These are phyloP conservation scores for Microdochium nivale DNA, from an alignment of 2,329 filamentous ascomycete genomes.

Conservation along the genomic window DNA sequence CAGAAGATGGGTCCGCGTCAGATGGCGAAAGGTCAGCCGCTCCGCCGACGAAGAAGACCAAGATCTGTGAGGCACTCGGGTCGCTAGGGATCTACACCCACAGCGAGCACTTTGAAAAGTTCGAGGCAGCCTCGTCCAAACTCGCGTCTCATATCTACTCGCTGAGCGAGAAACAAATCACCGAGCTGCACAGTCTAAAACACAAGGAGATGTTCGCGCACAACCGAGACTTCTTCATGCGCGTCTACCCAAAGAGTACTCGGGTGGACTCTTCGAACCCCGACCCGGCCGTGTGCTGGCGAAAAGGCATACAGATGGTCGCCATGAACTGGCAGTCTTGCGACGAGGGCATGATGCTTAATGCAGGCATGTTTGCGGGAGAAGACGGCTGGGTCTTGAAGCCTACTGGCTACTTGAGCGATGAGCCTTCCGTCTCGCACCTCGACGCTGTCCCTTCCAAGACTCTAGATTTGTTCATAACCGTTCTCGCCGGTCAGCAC, in stretches of 20 bases:
- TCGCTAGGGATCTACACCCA: constrained; percentile 78
- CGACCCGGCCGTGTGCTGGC: constrained; percentile 86
- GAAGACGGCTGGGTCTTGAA: constrained; percentile 81
- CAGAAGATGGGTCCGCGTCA: constrained; percentile 29
- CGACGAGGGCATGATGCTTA: constrained; percentile 91
- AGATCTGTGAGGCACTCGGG: constrained; percentile 65
- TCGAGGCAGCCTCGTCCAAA: constrained; percentile 55
- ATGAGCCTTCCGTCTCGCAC: constrained; percentile 28
- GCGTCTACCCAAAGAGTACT: constrained; percentile 76
- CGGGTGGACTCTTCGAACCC: constrained; percentile 89
- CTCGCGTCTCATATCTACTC: constrained; percentile 71
- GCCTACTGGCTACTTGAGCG: constrained; percentile 61
- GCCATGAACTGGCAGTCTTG: constrained; percentile 96
- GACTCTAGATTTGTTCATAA: constrained; percentile 60
- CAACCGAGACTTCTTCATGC: constrained; percentile 82
- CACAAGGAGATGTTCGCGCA: constrained; percentile 74
- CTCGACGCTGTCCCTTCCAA: constrained; percentile 37
- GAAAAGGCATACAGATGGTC: constrained; percentile 92
- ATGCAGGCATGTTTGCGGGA: constrained; percentile 92
- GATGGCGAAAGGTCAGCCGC: constrained; percentile 30
- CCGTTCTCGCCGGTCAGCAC: constrained; percentile 67
- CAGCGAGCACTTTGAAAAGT: constrained; percentile 70
- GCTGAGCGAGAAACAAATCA: constrained; percentile 73
- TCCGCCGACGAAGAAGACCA: constrained; percentile 33
- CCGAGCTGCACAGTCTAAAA: constrained; percentile 46